Base-by-base conservation (phyloP, 1,284 basidiomycete genomes). In the Papiliotrema flavescens region DNA sequence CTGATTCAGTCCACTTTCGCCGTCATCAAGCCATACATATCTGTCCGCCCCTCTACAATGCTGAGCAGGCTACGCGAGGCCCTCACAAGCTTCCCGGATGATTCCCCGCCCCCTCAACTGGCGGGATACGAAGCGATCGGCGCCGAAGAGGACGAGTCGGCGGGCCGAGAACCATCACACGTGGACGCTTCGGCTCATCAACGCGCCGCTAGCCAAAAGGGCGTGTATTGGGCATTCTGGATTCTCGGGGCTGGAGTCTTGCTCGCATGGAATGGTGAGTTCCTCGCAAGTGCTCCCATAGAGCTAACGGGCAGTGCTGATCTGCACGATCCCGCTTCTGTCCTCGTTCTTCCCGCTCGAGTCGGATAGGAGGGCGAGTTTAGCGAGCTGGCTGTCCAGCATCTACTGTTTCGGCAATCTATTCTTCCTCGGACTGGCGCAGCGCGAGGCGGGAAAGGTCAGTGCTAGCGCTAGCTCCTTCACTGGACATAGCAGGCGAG, bases 191-290 rank as follows among this genome's bases (percentile, higher is more conserved):
- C 47, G 50, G 20, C 53, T 57, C 9, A 55, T 51, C 17, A 57
- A 60, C 37, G 61, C 56, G 32, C 49, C 44, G 11, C 46, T 46
- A 32, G 23, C 35, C 55, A 44, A 35, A 63, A 44, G 54, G 57
- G 59, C 40, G 67, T 71, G 3, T 71, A 73, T 51, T 53, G 66
- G 22, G 62, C 62, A 50, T 77, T 77, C 55, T 76, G 74, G 73
- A 61, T 64, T 2, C 56, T 77, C 9, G 76, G 76, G 15, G 76
- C 74, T 2, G 76, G 72, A 15, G 65, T 74, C 40, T 57, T 77
- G 24, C 59, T 77, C 24, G 61, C 63, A 5, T 77, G 76, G 76
- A 77, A 74, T 56, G 74, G 76, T 74, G 55, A 54, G 75, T 65
- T 26, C 11, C 8, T 9, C 28, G 3, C 20, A 15, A 11, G 15